phyloP scores from a whole-genome alignment of 1,284 basidiomycete genomes.

The Puccinia triticina region DNA sequence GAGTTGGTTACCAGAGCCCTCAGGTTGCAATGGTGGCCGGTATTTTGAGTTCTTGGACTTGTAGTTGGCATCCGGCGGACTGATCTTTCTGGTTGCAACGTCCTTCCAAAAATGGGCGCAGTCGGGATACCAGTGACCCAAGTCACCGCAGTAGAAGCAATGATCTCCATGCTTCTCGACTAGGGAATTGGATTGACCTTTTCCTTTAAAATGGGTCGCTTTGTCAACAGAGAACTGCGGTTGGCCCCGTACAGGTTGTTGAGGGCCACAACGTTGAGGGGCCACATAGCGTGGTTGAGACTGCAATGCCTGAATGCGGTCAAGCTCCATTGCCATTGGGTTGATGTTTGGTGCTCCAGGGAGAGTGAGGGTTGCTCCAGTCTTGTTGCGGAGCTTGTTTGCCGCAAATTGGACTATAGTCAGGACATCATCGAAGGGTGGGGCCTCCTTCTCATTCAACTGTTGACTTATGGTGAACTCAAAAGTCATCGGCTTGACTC shows the following conservation, averaged over 20 bases:
- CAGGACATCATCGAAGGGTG: background rate
- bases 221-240: constrained; percentile 55
- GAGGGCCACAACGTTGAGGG: constrained; percentile 38
- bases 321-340: background rate
- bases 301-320: background rate
- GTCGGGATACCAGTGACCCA: no score
- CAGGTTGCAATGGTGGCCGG: background rate
- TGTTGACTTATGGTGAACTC: constrained; percentile 4
- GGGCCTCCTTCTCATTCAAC: background rate
- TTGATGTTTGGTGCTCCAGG: no score
- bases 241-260: constrained; percentile 62
- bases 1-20: background rate
- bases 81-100: no score
- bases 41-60: background rate
- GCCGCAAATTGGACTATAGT: background rate
- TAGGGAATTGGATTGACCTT: no score
- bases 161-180: no score
- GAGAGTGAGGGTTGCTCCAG: background rate
- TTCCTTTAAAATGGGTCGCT: background rate
- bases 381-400: background rate
- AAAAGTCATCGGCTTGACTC: background rate
- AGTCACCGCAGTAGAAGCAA: no score
- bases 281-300: background rate
- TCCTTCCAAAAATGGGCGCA: background rate
- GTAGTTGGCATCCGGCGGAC: no score